phyloP scores from a whole-genome alignment of 306 rosid genomes.

The Castanea sativa region DNA sequence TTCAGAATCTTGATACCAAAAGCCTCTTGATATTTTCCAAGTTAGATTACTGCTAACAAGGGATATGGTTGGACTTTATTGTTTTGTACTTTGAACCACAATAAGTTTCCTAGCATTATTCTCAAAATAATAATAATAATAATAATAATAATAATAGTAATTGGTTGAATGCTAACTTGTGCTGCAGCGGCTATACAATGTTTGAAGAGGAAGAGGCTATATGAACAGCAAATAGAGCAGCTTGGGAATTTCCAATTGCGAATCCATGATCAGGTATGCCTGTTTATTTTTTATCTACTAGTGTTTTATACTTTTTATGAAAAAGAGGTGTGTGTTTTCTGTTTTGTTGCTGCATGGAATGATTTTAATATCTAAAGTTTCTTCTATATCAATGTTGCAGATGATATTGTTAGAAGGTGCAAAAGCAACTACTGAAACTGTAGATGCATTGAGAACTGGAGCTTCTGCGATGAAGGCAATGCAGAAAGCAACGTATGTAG shows the following conservation, averaged over 20 bases:
- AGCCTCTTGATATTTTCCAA: neutral
- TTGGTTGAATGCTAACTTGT: neutral
- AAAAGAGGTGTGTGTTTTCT: neutral
- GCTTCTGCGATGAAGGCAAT: conserved; percentile 98
- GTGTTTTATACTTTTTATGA: neutral
- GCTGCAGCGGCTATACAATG: conserved; percentile 90
- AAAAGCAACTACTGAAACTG: conserved; percentile 98
- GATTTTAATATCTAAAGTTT: neutral
- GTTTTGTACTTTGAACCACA: neutral
- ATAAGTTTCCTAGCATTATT: neutral
- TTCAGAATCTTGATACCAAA: neutral
- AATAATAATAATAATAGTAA: neutral
- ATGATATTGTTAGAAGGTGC: conserved; percentile 99
- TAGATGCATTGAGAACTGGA: conserved; percentile 93
- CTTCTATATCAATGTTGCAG: conserved; percentile 33
- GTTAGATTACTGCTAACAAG: neutral
- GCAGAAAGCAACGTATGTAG: conserved; percentile 93
- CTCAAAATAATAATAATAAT: too few relatives aligned
- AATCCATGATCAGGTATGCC: conserved; percentile 86
- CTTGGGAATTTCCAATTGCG: conserved; percentile 98
- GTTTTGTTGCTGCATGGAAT: neutral
- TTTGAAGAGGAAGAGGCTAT: conserved; percentile 90
- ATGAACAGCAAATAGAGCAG: conserved; percentile 95
- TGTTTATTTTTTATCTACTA: conserved; percentile 1
- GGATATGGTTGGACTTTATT: neutral